These are phyloP conservation scores for Dictyostelium intermedium DNA, from an alignment of 78 protist genomes.

Conservation along the genomic window DNA sequence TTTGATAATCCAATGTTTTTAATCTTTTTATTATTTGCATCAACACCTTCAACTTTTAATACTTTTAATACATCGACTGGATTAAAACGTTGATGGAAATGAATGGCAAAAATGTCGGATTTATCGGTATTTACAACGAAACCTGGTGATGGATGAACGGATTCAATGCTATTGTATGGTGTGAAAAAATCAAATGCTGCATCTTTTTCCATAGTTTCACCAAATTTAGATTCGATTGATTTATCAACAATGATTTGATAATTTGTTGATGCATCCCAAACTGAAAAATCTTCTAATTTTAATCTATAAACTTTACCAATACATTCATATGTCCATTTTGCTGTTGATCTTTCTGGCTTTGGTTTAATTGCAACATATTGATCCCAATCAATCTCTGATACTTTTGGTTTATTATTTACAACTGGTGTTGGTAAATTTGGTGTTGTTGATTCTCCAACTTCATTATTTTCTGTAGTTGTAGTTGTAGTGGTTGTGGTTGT, in stretches of 20 bases:
- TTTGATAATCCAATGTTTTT: not conserved
- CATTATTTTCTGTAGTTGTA: not conserved
- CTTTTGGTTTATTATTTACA: not conserved
- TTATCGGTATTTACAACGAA: constrained; percentile 1
- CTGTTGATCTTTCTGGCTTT: not conserved
- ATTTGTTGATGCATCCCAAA: not conserved
- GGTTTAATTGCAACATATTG: constrained; percentile 18
- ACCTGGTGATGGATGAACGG: not conserved
- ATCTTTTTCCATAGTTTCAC: constrained; percentile 44
- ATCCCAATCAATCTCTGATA: constrained; percentile 1
- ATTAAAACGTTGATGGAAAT: not conserved
- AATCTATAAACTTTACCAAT: not conserved
- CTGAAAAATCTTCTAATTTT: not conserved
- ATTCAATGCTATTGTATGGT: not conserved
- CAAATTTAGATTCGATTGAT: not conserved
- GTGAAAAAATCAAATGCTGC: not conserved
- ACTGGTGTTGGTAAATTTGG: not conserved
- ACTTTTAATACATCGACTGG: not conserved
- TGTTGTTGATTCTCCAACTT: not conserved
- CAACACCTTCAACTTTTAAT: constrained; percentile 2
- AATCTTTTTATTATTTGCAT: not conserved
- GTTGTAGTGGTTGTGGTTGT: constrained; percentile 19
- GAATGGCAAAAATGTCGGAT: not conserved
- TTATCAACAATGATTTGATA: constrained; percentile 28
- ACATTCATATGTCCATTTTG: constrained; percentile 11